These are phyloP conservation scores for Fusarium sp. DNA, from an alignment of 2,329 filamentous ascomycete genomes.

Conservation along the genomic window DNA sequence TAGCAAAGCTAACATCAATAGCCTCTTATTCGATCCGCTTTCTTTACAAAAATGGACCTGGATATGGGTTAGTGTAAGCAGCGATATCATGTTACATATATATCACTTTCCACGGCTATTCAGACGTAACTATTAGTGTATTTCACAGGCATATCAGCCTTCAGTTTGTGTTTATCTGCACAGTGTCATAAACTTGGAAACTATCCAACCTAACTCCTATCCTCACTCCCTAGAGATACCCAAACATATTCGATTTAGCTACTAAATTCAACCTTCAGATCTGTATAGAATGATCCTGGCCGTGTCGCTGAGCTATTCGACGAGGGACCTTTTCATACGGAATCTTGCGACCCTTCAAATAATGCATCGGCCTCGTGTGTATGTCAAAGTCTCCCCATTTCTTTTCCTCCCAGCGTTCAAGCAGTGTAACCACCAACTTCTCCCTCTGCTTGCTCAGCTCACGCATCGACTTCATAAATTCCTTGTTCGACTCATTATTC, in stretches of 20 bases:
- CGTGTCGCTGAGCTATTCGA: not conserved
- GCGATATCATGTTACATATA: not conserved
- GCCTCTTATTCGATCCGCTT: not conserved
- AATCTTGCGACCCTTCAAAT: not conserved
- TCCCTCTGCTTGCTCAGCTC: not conserved
- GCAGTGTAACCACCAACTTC: not conserved
- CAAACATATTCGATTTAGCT: rapidly evolving
- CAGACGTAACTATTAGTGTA: rapidly evolving
- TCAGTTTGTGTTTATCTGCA: no score
- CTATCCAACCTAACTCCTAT: not conserved
- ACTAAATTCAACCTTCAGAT: not conserved
- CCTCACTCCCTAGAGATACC: not conserved
- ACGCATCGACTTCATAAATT: not conserved
- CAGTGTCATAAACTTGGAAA: not conserved
- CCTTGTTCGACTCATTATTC: not conserved
- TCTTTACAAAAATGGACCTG: not conserved
- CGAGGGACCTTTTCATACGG: not conserved
- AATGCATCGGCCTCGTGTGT: not conserved
- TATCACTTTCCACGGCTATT: not conserved
- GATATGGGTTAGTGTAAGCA: not conserved
- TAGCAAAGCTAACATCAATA: not conserved
- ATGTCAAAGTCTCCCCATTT: not conserved
- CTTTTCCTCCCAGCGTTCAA: not conserved
- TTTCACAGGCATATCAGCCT: not conserved
- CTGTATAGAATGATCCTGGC: not conserved